Evolutionary conservation across 2,329 filamentous ascomycete genomes (phyloP).

Genomic region (Orbilia quercus): DNA sequence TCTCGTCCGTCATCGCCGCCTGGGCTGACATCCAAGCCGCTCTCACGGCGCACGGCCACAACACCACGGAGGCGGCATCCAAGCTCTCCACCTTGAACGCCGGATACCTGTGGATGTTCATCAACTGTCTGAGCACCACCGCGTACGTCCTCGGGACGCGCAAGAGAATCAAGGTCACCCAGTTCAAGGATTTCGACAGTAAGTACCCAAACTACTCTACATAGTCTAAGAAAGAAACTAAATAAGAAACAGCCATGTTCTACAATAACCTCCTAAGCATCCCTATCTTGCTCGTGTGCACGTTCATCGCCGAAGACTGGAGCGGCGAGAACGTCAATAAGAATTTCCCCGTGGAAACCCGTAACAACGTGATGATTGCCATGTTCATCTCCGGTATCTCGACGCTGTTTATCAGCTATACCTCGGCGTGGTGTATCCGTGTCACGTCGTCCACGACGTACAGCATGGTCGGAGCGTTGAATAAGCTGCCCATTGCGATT

Average conservation of each 20-base stretch:
- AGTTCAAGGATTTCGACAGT: slow-evolving; percentile 99
- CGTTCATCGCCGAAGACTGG: slow-evolving; percentile 90
- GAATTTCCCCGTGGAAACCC: slow-evolving; percentile 87
- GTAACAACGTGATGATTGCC: slow-evolving; percentile 82
- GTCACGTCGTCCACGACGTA: slow-evolving; percentile 95
- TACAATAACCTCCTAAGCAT: slow-evolving; percentile 99
- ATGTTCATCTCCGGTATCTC: slow-evolving; percentile 95
- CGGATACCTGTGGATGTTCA: slow-evolving; percentile 96
- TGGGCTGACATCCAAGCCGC: slow-evolving; percentile 97
- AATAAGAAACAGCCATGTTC: slow-evolving; percentile 81
- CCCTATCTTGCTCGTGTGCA: slow-evolving; percentile 84
- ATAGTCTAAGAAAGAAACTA: slow-evolving; percentile 61
- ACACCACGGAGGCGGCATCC: slow-evolving; percentile 72
- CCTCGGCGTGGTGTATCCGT: slow-evolving; percentile 97
- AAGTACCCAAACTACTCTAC: slow-evolving; percentile 65
- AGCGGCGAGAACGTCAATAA: slow-evolving; percentile 80
- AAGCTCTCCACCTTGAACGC: slow-evolving; percentile 90
- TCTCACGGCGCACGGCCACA: slow-evolving; percentile 71
- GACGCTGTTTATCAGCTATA: slow-evolving; percentile 99
- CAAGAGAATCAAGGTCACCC: slow-evolving; percentile 99
- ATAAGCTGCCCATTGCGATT: slow-evolving; percentile 95
- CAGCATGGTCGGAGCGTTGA: slow-evolving; percentile 93
- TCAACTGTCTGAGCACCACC: slow-evolving; percentile 95
- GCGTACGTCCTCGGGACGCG: slow-evolving; percentile 92
- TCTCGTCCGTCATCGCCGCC: slow-evolving; percentile 92